These are phyloP conservation scores for Pythium graminicola DNA, from an alignment of 352 stramenopile species.

Conservation along the genomic window DNA sequence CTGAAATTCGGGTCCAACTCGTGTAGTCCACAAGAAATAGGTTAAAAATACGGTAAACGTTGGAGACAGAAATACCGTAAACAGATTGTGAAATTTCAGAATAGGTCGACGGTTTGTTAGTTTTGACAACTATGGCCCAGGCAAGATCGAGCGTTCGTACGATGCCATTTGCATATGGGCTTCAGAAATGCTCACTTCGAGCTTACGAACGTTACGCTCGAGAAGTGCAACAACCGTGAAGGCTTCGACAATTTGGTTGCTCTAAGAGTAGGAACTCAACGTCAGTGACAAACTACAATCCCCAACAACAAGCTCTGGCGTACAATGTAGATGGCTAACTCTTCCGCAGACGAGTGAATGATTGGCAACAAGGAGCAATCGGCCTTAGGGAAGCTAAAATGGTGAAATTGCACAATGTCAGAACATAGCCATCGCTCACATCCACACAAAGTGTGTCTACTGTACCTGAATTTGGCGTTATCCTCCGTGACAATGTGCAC, in stretches of 20 bases:
- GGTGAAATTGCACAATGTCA: neutral
- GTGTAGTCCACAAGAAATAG: slow-evolving; percentile 10
- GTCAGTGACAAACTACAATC: neutral
- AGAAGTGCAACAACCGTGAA: slow-evolving; percentile 75
- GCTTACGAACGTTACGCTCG: slow-evolving; percentile 73
- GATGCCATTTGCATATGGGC: slow-evolving; percentile 86
- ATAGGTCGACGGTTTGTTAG: no score
- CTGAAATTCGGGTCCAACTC: neutral
- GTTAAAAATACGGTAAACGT: no score
- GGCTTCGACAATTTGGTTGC: slow-evolving; percentile 79
- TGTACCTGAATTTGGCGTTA: slow-evolving; percentile 88
- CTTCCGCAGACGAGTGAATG: slow-evolving; percentile 95
- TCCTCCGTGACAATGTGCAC: slow-evolving; percentile 93
- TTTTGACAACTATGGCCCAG: slow-evolving; percentile 5
- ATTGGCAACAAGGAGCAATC: slow-evolving; percentile 96
- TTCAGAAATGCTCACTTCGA: slow-evolving; percentile 94
- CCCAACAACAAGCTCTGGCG: slow-evolving; percentile 14
- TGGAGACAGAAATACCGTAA: slow-evolving; percentile 3
- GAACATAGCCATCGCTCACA: neutral
- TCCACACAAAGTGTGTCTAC: neutral
- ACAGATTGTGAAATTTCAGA: neutral
- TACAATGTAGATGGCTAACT: slow-evolving; percentile 94
- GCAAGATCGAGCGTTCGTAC: slow-evolving; percentile 67
- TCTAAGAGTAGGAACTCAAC: slow-evolving; percentile 30
- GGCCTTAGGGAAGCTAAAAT: slow-evolving; percentile 90